Evolutionary conservation across 2,329 filamentous ascomycete species (phyloP), one percentile per base, ranked within the genome.

Genomic region (Venturia pyrina): DNA sequence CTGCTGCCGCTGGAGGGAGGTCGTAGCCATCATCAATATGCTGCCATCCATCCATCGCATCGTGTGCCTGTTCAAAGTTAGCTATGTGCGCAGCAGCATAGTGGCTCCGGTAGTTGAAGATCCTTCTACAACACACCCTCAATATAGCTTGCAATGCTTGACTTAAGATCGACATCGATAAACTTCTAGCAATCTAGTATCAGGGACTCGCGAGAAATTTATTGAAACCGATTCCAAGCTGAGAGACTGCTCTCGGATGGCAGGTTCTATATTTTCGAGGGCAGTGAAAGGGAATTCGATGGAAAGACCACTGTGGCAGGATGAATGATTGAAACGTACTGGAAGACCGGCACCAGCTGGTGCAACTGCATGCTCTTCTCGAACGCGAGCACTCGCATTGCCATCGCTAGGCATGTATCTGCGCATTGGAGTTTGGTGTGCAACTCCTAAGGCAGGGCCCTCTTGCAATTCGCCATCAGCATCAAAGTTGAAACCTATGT

Each of bases 401-500:
- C 43, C 62, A 48, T 65, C 63, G 43, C 63, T 65, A 43, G 63
- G 63, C n/a, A 65, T 32, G n/a, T 32, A 19, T 19, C n/a, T 15
- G 6, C 50, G 34, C 48, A 34, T 24, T 19, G 63, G 50, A 17
- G 63, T 40, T 1, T 44, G 48, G 41, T 53, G 48, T 28, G 28
- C 32, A n/a, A 8, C 59, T 21, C 24, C 5, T 21, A 53, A 17
- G 41, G 43, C 53, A 15, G 53, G 53, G 24, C 53, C 46, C 66
- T 67, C 28, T 40, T 83, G 72, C 5, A 88, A 75, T 68, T 84
- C 83, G 8, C 86, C 86, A 67, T 88, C 81, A 17, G 81, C 84
- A 69, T 87, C 86, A 68, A 89, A 83, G 46, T 80, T 81, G 68
- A 89, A 83, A 44, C 80, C 81, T 28, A 80, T 78, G n/a, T 85